These are phyloP conservation scores for Pestalotiopsis sp. DNA, from an alignment of 2,329 filamentous ascomycete genomes.

Conservation along the genomic window DNA sequence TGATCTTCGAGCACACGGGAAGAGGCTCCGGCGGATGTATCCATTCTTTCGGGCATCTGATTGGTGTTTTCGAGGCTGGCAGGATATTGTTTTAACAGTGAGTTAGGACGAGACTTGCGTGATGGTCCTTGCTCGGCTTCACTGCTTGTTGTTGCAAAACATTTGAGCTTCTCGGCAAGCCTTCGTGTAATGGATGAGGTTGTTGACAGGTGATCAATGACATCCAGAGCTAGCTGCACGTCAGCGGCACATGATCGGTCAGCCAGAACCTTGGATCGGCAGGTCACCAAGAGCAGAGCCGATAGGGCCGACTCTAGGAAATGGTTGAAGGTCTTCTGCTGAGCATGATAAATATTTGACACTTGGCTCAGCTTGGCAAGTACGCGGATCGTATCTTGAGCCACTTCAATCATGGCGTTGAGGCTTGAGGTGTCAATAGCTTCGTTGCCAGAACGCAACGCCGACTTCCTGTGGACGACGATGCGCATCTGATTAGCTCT, in stretches of 20 bases:
- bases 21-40: neutral
- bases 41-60: neutral
- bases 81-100: neutral
- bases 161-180: constrained; percentile 2
- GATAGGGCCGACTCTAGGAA: constrained; percentile 9
- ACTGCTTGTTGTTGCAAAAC: neutral
- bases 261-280: neutral
- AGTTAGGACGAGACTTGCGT: neutral
- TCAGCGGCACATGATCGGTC: constrained; percentile 1
- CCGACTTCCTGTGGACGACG: constrained; percentile 5
- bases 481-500: constrained; percentile 10
- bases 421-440: constrained; percentile 4
- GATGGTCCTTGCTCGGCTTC: neutral
- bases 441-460: neutral
- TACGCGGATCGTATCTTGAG: constrained; percentile 9
- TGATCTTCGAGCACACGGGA: neutral
- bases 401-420: constrained; percentile 7
- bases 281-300: neutral
- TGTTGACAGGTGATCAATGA: neutral
- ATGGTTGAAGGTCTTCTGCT: constrained; percentile 12
- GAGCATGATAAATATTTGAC: constrained; percentile 6
- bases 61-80: neutral
- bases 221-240: neutral
- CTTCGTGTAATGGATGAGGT: constrained; percentile 5
- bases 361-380: constrained; percentile 1